Conservation (phyloP, 768 basidiomycete species). For the Phaeotremella fagi region DNA sequence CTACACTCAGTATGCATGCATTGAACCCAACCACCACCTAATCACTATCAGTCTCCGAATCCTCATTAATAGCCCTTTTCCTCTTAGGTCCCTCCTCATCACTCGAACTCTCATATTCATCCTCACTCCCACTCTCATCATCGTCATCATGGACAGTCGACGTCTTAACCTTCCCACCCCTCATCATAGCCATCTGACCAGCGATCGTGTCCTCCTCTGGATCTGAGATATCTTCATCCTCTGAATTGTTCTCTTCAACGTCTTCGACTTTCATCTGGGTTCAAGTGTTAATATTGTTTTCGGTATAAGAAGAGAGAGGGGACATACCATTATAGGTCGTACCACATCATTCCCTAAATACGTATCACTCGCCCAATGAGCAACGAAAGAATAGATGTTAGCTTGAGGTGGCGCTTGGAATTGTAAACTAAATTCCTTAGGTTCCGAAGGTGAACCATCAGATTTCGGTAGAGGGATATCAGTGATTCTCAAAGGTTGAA, state of each 20-base stretch:
- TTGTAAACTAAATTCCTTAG: conserved; percentile 67
- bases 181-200: conserved; percentile 96
- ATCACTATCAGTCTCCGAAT: conserved; percentile 36
- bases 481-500: conserved; percentile 74
- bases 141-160: conserved; percentile 54
- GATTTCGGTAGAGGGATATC: conserved; percentile 60
- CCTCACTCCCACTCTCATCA: conserved; percentile 51
- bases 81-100: conserved; percentile 40
- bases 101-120: conserved; percentile 51
- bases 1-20: too few relatives aligned
- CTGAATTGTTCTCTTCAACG: conserved; percentile 60
- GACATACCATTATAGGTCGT: conserved; percentile 66
- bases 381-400: conserved; percentile 83
- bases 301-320: neutral
- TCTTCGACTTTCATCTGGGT: conserved; percentile 78
- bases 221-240: conserved; percentile 87
- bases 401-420: conserved; percentile 88
- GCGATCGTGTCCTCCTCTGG: conserved; percentile 95
- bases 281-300: neutral
- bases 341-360: conserved; percentile 75
- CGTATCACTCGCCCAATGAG: conserved; percentile 80
- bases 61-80: conserved; percentile 32
- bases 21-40: conserved; percentile 2
- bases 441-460: conserved; percentile 17
- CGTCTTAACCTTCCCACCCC: conserved; percentile 79